These are phyloP conservation scores for Xylaria sp. DNA, from an alignment of 2,329 filamentous ascomycete species.

Conservation along the genomic window DNA sequence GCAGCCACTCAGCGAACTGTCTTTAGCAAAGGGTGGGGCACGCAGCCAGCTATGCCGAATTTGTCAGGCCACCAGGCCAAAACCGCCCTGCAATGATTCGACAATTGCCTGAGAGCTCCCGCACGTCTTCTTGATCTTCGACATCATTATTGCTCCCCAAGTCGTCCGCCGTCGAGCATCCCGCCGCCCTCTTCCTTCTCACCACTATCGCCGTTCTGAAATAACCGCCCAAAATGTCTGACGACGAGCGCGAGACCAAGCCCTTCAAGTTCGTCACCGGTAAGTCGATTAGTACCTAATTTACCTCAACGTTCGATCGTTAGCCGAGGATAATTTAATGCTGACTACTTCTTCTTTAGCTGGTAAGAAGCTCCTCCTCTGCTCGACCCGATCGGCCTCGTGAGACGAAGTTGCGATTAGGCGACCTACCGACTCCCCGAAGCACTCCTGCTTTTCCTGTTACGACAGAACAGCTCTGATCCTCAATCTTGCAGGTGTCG, in stretches of 20 bases:
- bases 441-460: too few species aligned
- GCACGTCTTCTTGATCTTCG: constrained; percentile 42
- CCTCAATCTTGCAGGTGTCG: constrained; percentile 77
- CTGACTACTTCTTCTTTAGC: constrained; percentile 43
- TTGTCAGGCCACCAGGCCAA: constrained; percentile 45
- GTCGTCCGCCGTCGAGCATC: constrained; percentile 49
- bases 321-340: constrained; percentile 33
- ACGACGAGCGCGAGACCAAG: constrained; percentile 90
- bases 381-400: constrained; percentile 7
- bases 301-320: constrained; percentile 38
- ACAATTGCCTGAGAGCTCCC: constrained; percentile 39
- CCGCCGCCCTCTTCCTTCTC: constrained; percentile 41
- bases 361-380: constrained; percentile 42
- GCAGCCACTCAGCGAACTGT: constrained; percentile 30
- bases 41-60: constrained; percentile 33
- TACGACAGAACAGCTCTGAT: constrained; percentile 20
- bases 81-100: constrained; percentile 43
- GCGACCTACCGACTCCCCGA: not conserved
- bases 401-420: constrained; percentile 14
- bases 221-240: constrained; percentile 80
- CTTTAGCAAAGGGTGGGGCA: constrained; percentile 26
- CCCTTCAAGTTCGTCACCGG: constrained; percentile 99
- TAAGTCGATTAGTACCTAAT: constrained; percentile 62
- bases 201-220: constrained; percentile 46
- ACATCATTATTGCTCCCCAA: constrained; percentile 47